phyloP scores from a whole-genome alignment of 345 rosid species.

The Moricandia arvensis region DNA sequence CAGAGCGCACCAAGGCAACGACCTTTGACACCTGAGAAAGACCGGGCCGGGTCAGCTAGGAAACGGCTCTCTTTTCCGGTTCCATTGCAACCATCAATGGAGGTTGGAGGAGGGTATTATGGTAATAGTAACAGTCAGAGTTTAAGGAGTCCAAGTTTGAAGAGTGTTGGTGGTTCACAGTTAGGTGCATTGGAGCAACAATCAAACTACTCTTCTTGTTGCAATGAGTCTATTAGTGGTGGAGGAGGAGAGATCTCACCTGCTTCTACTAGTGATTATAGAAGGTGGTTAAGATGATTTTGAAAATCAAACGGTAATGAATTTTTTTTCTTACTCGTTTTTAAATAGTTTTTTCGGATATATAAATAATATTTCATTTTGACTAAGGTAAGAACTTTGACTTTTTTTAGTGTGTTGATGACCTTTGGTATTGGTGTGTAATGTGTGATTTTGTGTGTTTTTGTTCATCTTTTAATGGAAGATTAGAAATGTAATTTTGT shows the following conservation, averaged over 20 bases:
- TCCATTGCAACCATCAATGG: constrained; percentile 39
- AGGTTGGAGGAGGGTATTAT: constrained; percentile 27
- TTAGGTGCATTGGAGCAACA: constrained; percentile 68
- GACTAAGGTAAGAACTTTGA: neutral
- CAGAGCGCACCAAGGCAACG: constrained; percentile 82
- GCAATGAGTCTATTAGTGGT: constrained; percentile 58
- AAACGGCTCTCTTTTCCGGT: constrained; percentile 64
- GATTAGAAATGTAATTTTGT: constrained; percentile 10
- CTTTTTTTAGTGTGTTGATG: constrained; percentile 1
- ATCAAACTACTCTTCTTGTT: constrained; percentile 77
- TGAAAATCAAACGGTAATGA: constrained; percentile 8
- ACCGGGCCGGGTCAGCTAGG: constrained; percentile 52
- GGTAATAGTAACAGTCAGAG: constrained; percentile 17
- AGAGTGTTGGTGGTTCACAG: constrained; percentile 53
- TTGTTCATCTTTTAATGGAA: neutral
- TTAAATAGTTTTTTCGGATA: neutral
- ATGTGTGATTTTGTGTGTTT: neutral
- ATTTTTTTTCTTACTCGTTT: no score
- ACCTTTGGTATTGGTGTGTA: constrained; percentile 18
- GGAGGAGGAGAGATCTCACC: constrained; percentile 73
- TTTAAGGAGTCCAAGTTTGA: constrained; percentile 72
- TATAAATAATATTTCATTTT: neutral
- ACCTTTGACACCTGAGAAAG: constrained; percentile 70
- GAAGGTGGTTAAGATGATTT: constrained; percentile 65
- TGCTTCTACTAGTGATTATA: constrained; percentile 61